These are phyloP conservation scores for Starmera quercuum DNA, from an alignment of 805 yeast genomes.

Conservation along the genomic window DNA sequence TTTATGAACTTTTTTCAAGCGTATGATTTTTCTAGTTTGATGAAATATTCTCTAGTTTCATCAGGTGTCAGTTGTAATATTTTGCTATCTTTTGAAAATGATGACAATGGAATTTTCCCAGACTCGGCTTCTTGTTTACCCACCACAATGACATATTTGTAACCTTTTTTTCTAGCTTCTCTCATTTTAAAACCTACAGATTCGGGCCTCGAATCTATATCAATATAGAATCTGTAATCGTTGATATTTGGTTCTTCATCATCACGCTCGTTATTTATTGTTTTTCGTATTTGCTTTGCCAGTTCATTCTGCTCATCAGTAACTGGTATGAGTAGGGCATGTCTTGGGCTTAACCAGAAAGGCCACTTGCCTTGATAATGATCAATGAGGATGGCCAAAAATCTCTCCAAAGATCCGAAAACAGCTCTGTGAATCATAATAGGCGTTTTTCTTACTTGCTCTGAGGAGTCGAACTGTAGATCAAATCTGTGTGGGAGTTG, in stretches of 20 bases:
- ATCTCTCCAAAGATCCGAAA: constrained; percentile 90
- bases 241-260: constrained; percentile 43
- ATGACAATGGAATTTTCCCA: constrained; percentile 56
- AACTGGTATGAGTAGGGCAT: constrained; percentile 78
- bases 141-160: constrained; percentile 71
- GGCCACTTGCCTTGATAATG: constrained; percentile 95
- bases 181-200: constrained; percentile 77
- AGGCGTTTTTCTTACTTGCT: constrained; percentile 53
- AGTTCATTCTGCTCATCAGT: constrained; percentile 50
- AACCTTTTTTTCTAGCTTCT: constrained; percentile 69
- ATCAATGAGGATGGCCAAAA: constrained; percentile 83
- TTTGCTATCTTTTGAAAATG: constrained; percentile 38
- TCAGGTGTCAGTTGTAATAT: constrained; percentile 36
- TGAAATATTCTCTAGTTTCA: constrained; percentile 47
- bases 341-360: constrained; percentile 92
- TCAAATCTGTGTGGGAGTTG: constrained; percentile 85
- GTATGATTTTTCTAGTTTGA: constrained; percentile 9
- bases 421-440: constrained; percentile 96
- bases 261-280: constrained; percentile 39
- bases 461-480: constrained; percentile 48
- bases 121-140: constrained; percentile 76
- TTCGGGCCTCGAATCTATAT: constrained; percentile 65
- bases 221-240: constrained; percentile 60
- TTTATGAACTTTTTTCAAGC: constrained; percentile 2
- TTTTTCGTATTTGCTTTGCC: constrained; percentile 40